Evolutionary conservation across 2,329 filamentous ascomycete species (phyloP).

Genomic region (Colletotrichum godetiae): DNA sequence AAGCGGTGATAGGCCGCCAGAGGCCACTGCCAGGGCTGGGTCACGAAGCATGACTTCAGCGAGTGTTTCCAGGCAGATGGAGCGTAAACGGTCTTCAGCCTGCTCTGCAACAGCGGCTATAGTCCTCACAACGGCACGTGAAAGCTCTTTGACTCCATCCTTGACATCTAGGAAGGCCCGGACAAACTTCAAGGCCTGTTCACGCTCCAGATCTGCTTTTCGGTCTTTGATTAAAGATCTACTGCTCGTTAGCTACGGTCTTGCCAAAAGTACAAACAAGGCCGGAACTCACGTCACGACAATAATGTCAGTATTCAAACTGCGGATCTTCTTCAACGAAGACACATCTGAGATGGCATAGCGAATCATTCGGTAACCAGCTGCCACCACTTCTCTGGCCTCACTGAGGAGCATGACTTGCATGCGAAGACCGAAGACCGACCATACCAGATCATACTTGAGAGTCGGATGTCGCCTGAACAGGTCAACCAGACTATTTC

Average conservation of each 20-base stretch:
- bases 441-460: slow-evolving; percentile 97
- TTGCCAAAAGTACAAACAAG: not conserved
- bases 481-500: slow-evolving; percentile 94
- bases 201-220: slow-evolving; percentile 95
- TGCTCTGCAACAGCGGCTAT: slow-evolving; percentile 93
- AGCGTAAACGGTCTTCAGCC: slow-evolving; percentile 84
- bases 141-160: slow-evolving; percentile 88
- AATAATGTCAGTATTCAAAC: slow-evolving; percentile 89
- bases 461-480: slow-evolving; percentile 93
- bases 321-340: slow-evolving; percentile 88
- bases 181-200: slow-evolving; percentile 97
- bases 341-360: slow-evolving; percentile 94
- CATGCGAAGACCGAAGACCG: slow-evolving; percentile 91
- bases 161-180: slow-evolving; percentile 96
- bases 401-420: slow-evolving; percentile 97
- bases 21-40: slow-evolving; percentile 81
- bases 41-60: slow-evolving; percentile 92
- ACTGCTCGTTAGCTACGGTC: slow-evolving; percentile 21
- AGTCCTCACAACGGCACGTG: slow-evolving; percentile 86
- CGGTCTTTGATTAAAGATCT: slow-evolving; percentile 92
- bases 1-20: slow-evolving; percentile 87
- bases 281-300: slow-evolving; percentile 75
- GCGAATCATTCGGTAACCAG: slow-evolving; percentile 91
- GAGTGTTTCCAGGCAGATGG: slow-evolving; percentile 92
- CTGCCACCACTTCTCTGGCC: slow-evolving; percentile 93